Evolutionary conservation across 139 green algal genomes (phyloP), one percentile per base, ranked within the genome.

Genomic region (Nannochloris sp.): DNA sequence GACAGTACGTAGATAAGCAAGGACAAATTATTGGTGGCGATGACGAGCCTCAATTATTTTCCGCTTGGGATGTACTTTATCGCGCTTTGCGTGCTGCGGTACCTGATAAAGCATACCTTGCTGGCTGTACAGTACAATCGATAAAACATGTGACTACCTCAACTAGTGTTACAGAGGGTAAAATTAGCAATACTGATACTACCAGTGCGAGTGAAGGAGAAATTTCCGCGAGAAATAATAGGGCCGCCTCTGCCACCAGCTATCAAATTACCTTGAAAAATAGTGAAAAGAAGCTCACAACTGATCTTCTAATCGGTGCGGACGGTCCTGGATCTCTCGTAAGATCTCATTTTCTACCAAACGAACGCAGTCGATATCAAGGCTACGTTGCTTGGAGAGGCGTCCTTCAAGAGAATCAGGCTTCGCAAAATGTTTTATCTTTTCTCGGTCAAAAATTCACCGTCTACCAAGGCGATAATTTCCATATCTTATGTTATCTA

Each of bases 371-470:
- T 19, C 42, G 12, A 33, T 59, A 59, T 35, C 10, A 25, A 9
- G 51, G 51, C 29, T 59, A 59, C 12, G 51, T 59, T 33, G 51
- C 10, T 23, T 59, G 51, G 51, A 33, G 51, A 35, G 51, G 51
- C 27, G 12, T 12, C 12, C 9, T 59, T 9, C 9, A 33, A 33
- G 51, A 59, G 12, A 45, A 9, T 45, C 12, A n/a, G 12, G n/a
- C n/a, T n/a, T n/a, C n/a, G n/a, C n/a, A n/a, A n/a, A n/a, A 8
- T 9, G 48, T 30, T 59, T 19, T 48, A 35, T 12, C 44, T 12
- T 62, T 62, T 24, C 7, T 62, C 6, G 24, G 54, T 10, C 9
- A 34, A 8, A 51, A 48, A 8, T 62, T 62, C 54, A 62, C 54
- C 10, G 19, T 62, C 6, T 62, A 46, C 54, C 7, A 62, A 24